Evolutionary conservation across 2,329 filamentous ascomycete genomes (phyloP), one percentile per base, ranked within the genome.

Genomic region (Phyllosticta citrichinensis): DNA sequence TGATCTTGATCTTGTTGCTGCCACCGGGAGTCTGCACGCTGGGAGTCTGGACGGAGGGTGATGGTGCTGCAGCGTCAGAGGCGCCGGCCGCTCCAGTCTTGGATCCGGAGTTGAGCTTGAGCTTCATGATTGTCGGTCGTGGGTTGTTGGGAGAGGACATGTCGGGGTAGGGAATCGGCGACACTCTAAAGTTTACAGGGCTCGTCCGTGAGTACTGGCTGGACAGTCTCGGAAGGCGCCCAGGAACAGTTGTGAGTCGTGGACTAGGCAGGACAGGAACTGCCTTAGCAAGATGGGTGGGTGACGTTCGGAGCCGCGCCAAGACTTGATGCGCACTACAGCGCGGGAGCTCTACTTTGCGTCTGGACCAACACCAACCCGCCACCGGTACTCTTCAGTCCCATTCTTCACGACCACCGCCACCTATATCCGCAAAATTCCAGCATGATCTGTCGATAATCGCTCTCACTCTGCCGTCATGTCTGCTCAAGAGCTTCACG

Each of bases 401-500:
- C 17, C 40, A 22, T 58, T 20, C n/a, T n/a, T n/a, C 11, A 20
- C 50, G 10, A 20, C 56, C 25, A 14, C 19, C 51, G 51, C 51
- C 17, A 33, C 24, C 24, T 2, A 22, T 52, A 33, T 52, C 56
- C 50, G 50, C 47, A 30, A 47, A 58, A 53, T n/a, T n/a, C 14
- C 40, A 54, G 22, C 22, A 54, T 60, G 52, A 56, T 55, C 33
- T n/a, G 20, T 60, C 58, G 6, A n/a, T 40, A 27, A 52, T 47
- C 12, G 11, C 52, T 52, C 19, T 27, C 57, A 12, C 52, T 56
- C 27, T 35, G 24, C 27, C 64, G 65, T 69, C 47, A 66, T 71
- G 70, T 71, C 73, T 62, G 47, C 61, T 22, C 33, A 60, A 51
- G 54, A 62, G 35, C 78, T 88, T 56, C 83, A 87, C 76, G 87